Evolutionary conservation across 2,329 filamentous ascomycete genomes (phyloP).

Genomic region (Zymoseptoria ardabiliae): DNA sequence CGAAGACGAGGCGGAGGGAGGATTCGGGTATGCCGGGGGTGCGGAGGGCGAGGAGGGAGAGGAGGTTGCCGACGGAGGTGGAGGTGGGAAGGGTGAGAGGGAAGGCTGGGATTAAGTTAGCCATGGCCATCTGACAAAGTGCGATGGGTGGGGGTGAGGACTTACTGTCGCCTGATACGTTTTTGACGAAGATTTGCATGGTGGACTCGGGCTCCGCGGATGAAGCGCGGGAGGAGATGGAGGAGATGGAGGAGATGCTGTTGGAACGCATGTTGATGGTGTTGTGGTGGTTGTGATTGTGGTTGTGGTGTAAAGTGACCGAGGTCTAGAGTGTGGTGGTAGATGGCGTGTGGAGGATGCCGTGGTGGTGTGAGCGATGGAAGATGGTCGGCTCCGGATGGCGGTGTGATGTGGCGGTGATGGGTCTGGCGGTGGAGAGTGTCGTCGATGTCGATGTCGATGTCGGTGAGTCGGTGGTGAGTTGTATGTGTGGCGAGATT

Average conservation of each 20-base stretch:
- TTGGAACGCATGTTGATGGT: not conserved
- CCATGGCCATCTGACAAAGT: conserved; percentile 7
- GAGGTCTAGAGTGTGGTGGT: not conserved
- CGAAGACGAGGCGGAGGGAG: conserved; percentile 50
- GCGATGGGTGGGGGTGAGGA: conserved; percentile 13
- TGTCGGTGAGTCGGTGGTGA: not conserved
- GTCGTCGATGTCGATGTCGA: not conserved
- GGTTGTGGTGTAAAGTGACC: not conserved
- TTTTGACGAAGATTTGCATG: conserved; percentile 57
- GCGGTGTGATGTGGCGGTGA: not conserved
- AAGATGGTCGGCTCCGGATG: not conserved
- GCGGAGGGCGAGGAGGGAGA: conserved; percentile 50
- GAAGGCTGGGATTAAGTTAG: conserved; percentile 41
- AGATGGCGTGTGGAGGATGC: not conserved
- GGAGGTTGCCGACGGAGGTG: conserved; percentile 50
- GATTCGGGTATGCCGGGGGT: conserved; percentile 44
- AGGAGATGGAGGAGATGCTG: conserved; percentile 18
- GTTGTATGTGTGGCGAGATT: not conserved
- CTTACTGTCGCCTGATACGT: conserved; percentile 52
- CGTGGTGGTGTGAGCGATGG: not conserved
- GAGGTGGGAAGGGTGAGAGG: conserved; percentile 48
- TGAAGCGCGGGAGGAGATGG: conserved; percentile 30
- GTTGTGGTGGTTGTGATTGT: not conserved
- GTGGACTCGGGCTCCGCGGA: conserved; percentile 42
- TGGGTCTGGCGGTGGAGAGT: not conserved